These are phyloP conservation scores for Penicillium tannophilum DNA, from an alignment of 495 filamentous ascomycete species.

Conservation along the genomic window DNA sequence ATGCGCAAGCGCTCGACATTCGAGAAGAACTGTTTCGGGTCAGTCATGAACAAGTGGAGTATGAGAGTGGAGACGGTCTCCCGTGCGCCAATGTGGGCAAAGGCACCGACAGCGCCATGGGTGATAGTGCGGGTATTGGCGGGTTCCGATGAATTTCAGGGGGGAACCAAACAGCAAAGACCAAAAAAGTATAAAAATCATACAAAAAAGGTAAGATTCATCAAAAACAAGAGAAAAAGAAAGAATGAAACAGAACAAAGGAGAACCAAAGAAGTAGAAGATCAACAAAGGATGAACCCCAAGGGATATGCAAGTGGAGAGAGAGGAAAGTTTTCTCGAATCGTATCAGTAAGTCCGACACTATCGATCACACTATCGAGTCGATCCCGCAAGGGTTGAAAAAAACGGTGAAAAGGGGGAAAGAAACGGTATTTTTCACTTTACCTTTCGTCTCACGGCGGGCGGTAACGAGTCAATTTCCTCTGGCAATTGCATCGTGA, in stretches of 20 bases:
- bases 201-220: no score
- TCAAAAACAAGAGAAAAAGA: not conserved
- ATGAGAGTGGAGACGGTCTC: slow-evolving; percentile 8
- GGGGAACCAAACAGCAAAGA: slow-evolving; percentile 12
- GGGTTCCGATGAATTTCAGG: slow-evolving; percentile 24
- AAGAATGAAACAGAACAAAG: not conserved
- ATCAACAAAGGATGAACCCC: not conserved
- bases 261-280: not conserved
- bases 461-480: slow-evolving; percentile 41
- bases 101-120: slow-evolving; percentile 21
- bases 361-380: slow-evolving; percentile 10
- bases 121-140: slow-evolving; percentile 34
- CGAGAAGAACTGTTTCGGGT: slow-evolving; percentile 41
- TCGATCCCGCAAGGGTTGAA: not conserved
- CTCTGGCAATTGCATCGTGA: slow-evolving; percentile 8
- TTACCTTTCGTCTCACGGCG: slow-evolving; percentile 41
- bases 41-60: slow-evolving; percentile 15
- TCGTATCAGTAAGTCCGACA: not conserved
- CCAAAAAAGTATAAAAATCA: not conserved
- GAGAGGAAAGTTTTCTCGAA: not conserved
- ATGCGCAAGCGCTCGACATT: slow-evolving; percentile 43
- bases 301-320: not conserved
- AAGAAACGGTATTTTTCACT: slow-evolving; percentile 2
- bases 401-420: no score
- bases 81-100: slow-evolving; percentile 17